Evolutionary conservation across 2,329 filamentous ascomycete genomes (phyloP).

Genomic region (Sporothrix brunneoviolacea): DNA sequence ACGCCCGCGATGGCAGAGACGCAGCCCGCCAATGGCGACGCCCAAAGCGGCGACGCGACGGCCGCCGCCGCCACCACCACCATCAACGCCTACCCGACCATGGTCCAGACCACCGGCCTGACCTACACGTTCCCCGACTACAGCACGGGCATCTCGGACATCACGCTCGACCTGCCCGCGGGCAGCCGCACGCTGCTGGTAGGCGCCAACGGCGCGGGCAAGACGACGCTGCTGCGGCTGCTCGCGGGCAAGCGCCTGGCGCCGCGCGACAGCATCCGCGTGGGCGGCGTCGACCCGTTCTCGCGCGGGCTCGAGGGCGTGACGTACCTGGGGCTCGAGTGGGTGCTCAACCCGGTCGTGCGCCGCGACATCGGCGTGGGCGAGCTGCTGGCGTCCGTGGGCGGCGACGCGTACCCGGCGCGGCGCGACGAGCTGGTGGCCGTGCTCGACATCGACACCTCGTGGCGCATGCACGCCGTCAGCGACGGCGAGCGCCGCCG

Average conservation of each 20-base stretch:
- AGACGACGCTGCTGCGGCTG: slow-evolving; percentile 91
- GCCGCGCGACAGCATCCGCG: slow-evolving; percentile 63
- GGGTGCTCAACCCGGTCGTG: slow-evolving; percentile 96
- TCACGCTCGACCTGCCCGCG: slow-evolving; percentile 70
- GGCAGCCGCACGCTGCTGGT: slow-evolving; percentile 85
- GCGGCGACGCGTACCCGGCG: slow-evolving; percentile 73
- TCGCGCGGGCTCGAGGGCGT: slow-evolving; percentile 84
- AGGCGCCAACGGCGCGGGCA: slow-evolving; percentile 94
- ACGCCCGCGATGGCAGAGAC: slow-evolving; percentile 1
- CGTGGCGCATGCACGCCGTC: slow-evolving; percentile 94
- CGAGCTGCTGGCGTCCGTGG: slow-evolving; percentile 77
- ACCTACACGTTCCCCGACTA: slow-evolving; percentile 87
- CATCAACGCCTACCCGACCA: slow-evolving; percentile 34
- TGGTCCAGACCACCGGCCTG: slow-evolving; percentile 67
- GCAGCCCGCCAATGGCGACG: neutral
- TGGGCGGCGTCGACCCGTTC: slow-evolving; percentile 87
- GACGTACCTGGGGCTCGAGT: slow-evolving; percentile 94
- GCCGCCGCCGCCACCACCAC: neutral
- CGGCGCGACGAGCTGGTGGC: slow-evolving; percentile 79
- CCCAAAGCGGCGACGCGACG: neutral
- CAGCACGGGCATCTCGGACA: slow-evolving; percentile 66
- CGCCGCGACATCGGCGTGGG: slow-evolving; percentile 88
- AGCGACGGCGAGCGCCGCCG: slow-evolving; percentile 85
- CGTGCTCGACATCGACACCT: slow-evolving; percentile 85
- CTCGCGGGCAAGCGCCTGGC: slow-evolving; percentile 92